Percentiles rank a stretch among this genome's conserved stretches.
Conservation (phyloP, 2,329 filamentous ascomycete genomes). For the Ophioceras dolichostomum region DNA sequence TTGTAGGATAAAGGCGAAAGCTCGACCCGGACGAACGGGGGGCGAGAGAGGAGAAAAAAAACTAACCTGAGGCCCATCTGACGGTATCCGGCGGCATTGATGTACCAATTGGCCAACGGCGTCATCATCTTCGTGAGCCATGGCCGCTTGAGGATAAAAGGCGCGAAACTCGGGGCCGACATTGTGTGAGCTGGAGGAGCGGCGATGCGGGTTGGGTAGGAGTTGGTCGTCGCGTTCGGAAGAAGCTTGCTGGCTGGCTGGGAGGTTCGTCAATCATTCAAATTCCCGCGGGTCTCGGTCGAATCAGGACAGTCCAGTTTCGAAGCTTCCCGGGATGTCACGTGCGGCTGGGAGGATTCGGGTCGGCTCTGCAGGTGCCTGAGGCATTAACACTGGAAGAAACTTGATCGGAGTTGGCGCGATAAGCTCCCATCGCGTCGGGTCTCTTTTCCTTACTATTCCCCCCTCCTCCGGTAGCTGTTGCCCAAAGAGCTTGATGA, state of each 20-base stretch:
- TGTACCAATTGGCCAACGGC: conserved; percentile 82
- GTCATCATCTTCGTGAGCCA: conserved; percentile 71
- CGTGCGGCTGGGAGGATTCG: neutral
- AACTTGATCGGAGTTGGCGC: too few species aligned
- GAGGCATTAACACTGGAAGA: neutral
- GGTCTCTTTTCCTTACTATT: too few species aligned
- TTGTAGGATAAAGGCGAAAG: too few species aligned
- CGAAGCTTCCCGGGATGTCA: conserved; percentile 3
- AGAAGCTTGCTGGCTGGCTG: neutral
- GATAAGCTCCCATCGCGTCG: too few species aligned
- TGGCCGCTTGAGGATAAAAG: conserved; percentile 69
- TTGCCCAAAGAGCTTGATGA: too few species aligned
- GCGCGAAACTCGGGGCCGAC: conserved; percentile 62
- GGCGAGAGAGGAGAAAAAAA: too few species aligned
- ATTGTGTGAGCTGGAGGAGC: conserved; percentile 19
- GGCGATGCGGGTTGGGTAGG: neutral
- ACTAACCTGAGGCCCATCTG: conserved; percentile 12
- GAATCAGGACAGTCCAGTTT: conserved; percentile 4
- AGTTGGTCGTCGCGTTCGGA: neutral
- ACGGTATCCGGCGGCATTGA: conserved; percentile 53
- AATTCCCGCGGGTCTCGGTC: conserved; percentile 4
- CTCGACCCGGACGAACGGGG: too few species aligned
- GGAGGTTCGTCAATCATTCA: conserved; percentile 1
- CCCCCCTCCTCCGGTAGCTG: too few species aligned
- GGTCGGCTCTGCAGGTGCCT: neutral